Conservation (phyloP, 2,329 filamentous ascomycete species). For the Sclerotinia sclerotiorum region DNA sequence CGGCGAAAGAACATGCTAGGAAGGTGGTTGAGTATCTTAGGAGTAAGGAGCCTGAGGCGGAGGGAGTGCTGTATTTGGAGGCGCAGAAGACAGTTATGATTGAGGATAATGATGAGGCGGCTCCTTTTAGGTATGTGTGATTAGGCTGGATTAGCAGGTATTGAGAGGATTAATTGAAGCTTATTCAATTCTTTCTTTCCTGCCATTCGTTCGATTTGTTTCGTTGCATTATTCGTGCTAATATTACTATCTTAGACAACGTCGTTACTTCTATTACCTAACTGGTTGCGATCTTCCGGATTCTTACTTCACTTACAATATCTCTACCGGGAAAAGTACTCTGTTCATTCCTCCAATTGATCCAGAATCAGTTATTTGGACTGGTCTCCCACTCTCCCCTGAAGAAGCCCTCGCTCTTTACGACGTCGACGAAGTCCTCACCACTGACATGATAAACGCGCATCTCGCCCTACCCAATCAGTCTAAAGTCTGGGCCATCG, state of each 20-base stretch:
- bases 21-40: conserved; percentile 79
- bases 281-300: conserved; percentile 81
- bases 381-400: conserved; percentile 75
- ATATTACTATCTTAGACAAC: conserved; percentile 58
- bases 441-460: conserved; percentile 73
- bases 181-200: too few species aligned
- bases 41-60: conserved; percentile 61
- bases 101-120: conserved; percentile 84
- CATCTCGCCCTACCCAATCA: conserved; percentile 48
- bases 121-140: conserved; percentile 68
- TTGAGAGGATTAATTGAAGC: not conserved
- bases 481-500: conserved; percentile 68
- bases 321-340: conserved; percentile 68
- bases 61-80: conserved; percentile 84
- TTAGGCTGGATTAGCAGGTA: not conserved
- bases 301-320: conserved; percentile 78
- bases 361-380: conserved; percentile 90
- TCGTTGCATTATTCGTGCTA: not conserved
- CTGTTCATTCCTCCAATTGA: conserved; percentile 90
- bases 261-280: conserved; percentile 92
- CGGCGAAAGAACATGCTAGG: conserved; percentile 82
- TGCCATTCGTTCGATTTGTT: too few species aligned
- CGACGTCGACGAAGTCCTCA: conserved; percentile 77
- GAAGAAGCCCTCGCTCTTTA: conserved; percentile 75
- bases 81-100: conserved; percentile 76